Evolutionary conservation across 345 rosid species (phyloP).

Genomic region (Eucalyptus curtisii): DNA sequence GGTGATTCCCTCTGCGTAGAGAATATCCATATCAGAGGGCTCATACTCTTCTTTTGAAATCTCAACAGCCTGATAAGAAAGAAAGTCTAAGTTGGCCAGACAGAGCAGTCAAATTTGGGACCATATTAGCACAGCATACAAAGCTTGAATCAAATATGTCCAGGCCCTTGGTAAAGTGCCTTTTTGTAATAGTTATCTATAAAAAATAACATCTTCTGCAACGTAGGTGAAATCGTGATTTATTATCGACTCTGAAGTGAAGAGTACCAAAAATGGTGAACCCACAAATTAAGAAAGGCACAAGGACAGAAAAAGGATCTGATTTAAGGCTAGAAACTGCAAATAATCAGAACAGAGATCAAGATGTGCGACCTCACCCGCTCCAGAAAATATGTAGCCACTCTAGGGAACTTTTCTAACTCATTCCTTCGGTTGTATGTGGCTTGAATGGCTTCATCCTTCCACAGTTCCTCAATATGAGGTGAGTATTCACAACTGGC

Average conservation of each 20-base stretch:
- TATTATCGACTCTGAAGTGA: neutral
- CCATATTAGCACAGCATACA: neutral
- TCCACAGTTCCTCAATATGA: constrained; percentile 57
- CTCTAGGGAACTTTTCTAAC: constrained; percentile 54
- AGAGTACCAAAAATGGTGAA: neutral
- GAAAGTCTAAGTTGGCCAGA: neutral
- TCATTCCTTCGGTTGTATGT: constrained; percentile 65
- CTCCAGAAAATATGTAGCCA: constrained; percentile 73
- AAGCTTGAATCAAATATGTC: neutral
- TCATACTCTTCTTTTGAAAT: constrained; percentile 54
- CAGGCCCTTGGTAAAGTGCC: neutral
- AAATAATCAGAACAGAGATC: neutral
- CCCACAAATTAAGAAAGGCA: neutral
- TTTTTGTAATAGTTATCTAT: neutral
- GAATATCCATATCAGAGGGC: constrained; percentile 76
- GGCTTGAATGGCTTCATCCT: constrained; percentile 68
- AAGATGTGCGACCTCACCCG: constrained; percentile 30
- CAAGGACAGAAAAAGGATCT: neutral
- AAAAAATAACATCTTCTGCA: neutral
- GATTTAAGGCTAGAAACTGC: neutral
- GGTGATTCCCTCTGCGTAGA: constrained; percentile 73
- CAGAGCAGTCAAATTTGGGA: neutral
- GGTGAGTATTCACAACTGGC: constrained; percentile 54
- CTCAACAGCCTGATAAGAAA: constrained; percentile 55
- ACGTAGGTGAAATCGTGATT: neutral